phyloP scores from a whole-genome alignment of 2,329 filamentous ascomycete species.

The Cercospora beticola region DNA sequence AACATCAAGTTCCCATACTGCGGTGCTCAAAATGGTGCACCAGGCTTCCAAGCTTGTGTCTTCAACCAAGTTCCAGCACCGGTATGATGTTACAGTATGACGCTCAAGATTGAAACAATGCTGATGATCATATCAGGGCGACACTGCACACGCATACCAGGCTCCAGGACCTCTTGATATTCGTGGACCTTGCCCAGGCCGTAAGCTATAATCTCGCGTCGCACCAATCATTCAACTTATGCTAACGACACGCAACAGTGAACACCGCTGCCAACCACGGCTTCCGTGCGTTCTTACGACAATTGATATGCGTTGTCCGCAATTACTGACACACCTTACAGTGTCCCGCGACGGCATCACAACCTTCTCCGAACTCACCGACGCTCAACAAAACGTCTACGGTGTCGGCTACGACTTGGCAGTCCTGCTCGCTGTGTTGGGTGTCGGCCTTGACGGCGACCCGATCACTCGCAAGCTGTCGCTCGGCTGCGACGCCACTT shows the following conservation, averaged over 20 bases:
- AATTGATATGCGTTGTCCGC: too few relatives aligned
- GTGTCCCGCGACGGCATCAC: slow-evolving; percentile 42
- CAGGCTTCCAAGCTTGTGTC: slow-evolving; percentile 45
- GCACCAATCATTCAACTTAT: not conserved
- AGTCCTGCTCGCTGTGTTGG: slow-evolving; percentile 42
- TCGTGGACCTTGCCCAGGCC: slow-evolving; percentile 37
- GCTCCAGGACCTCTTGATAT: slow-evolving; percentile 43
- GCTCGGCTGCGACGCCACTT: slow-evolving; percentile 48
- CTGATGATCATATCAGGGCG: slow-evolving; percentile 32
- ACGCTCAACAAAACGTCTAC: slow-evolving; percentile 49
- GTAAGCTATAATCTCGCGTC: not conserved
- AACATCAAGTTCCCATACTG: slow-evolving; percentile 39
- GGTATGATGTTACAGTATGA: slow-evolving; percentile 30
- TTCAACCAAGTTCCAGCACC: slow-evolving; percentile 33
- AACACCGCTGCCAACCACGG: slow-evolving; percentile 47
- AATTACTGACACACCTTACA: too few relatives aligned
- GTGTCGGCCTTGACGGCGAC: slow-evolving; percentile 45
- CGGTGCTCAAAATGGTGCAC: slow-evolving; percentile 43
- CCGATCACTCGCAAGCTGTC: slow-evolving; percentile 44
- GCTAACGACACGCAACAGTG: not conserved
- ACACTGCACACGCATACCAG: slow-evolving; percentile 41
- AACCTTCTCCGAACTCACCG: slow-evolving; percentile 44
- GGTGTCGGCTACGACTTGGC: slow-evolving; percentile 49
- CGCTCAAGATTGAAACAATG: not conserved
- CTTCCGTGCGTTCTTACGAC: not conserved